Conservation (phyloP, 2,329 filamentous ascomycete genomes). For the Endoconidiophora polonica region DNA sequence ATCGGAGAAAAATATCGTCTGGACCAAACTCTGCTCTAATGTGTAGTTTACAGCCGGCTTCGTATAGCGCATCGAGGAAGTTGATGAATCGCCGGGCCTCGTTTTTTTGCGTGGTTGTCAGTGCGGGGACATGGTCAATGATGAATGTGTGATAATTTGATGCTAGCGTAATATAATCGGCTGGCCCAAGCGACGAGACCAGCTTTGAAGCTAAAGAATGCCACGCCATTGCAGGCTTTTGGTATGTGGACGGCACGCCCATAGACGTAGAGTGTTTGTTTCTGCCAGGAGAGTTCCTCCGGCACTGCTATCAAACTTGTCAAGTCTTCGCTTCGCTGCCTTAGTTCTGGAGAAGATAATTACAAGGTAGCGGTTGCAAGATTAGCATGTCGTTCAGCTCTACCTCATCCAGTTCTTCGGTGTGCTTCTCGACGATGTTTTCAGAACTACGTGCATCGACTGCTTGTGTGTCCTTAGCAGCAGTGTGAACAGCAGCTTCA, state of each 20-base stretch:
- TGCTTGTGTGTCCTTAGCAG: neutral
- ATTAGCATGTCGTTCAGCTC: neutral
- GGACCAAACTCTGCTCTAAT: slow-evolving; percentile 51
- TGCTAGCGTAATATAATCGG: slow-evolving; percentile 69
- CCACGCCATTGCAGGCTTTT: slow-evolving; percentile 37
- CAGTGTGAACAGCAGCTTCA: neutral
- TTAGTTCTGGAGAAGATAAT: slow-evolving; percentile 5
- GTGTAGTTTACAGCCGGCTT: slow-evolving; percentile 62
- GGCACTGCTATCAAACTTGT: slow-evolving; percentile 9
- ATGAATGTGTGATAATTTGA: slow-evolving; percentile 67
- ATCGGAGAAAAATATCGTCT: slow-evolving; percentile 68
- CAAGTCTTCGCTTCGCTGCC: neutral
- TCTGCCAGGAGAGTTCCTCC: slow-evolving; percentile 22
- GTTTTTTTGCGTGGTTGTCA: slow-evolving; percentile 56
- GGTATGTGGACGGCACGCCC: slow-evolving; percentile 46
- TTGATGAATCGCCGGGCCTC: slow-evolving; percentile 70
- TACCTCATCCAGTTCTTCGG: neutral
- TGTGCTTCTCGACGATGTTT: neutral
- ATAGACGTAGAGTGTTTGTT: slow-evolving; percentile 36
- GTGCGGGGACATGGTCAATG: slow-evolving; percentile 49
- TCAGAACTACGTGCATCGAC: neutral
- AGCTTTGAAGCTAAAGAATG: slow-evolving; percentile 55
- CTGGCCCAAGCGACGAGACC: slow-evolving; percentile 54
- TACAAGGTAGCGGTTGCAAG: neutral
- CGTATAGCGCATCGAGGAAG: slow-evolving; percentile 63